Evolutionary conservation across 139 green algal species (phyloP).

Genomic region (Picochlorum sp.): DNA sequence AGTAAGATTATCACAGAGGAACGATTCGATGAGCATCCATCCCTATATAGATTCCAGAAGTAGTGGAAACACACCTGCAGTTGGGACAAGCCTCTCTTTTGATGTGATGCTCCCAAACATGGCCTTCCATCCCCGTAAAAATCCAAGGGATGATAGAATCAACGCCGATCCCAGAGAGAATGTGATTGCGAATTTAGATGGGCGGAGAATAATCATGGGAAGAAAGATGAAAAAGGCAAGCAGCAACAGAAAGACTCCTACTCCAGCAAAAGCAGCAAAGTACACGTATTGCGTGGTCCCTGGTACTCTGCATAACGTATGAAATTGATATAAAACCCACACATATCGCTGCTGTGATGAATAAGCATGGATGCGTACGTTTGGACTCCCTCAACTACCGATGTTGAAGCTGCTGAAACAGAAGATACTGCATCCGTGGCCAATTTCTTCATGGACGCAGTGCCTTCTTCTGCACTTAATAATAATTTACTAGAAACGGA

Average conservation of each 20-base stretch:
- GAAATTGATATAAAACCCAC: background rate
- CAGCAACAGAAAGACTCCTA: constrained; percentile 64
- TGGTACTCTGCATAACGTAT: constrained; percentile 20
- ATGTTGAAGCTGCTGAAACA: constrained; percentile 1
- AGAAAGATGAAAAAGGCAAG: constrained; percentile 86
- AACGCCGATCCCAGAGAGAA: constrained; percentile 78
- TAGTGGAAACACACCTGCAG: constrained; percentile 9
- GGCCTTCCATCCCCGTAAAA: constrained; percentile 65
- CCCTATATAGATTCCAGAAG: background rate
- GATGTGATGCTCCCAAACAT: constrained; percentile 81
- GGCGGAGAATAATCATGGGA: constrained; percentile 77
- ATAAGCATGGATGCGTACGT: background rate
- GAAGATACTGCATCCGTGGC: constrained; percentile 1
- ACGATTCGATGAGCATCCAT: background rate
- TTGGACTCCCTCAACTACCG: constrained; percentile 4
- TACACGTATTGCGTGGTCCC: constrained; percentile 40
- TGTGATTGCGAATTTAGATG: constrained; percentile 90
- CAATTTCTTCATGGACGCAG: background rate
- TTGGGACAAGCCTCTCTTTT: constrained; percentile 70
- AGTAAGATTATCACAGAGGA: background rate
- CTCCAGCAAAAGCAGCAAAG: constrained; percentile 52
- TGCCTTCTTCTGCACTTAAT: constrained; percentile 29
- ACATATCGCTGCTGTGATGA: background rate
- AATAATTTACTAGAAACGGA: constrained; percentile 15
- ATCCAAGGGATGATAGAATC: constrained; percentile 67